phyloP scores from a whole-genome alignment of 441 rosid species.

The Corymbia citriodora region DNA sequence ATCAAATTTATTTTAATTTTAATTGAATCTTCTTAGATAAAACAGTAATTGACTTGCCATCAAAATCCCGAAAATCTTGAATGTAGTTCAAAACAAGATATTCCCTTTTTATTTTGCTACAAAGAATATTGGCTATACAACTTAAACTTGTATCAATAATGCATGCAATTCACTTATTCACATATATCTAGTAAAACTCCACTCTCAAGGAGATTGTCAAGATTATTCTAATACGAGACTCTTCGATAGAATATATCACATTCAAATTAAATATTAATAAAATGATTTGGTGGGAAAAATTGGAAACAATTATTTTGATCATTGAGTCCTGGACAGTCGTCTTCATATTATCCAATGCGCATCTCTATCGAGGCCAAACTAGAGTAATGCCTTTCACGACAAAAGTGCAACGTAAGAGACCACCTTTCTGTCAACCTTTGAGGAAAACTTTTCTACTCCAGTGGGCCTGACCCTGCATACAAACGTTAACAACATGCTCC shows the following conservation, averaged over 20 bases:
- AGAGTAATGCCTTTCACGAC: no score
- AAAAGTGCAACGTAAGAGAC: neutral
- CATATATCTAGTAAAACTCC: rapidly evolving
- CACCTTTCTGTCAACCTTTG: no score
- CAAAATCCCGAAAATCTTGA: neutral
- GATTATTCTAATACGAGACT: rapidly evolving
- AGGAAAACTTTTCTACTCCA: neutral
- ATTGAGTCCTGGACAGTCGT: neutral
- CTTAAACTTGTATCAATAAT: neutral
- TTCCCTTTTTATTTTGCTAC: neutral
- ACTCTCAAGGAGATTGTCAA: rapidly evolving
- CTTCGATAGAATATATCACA: rapidly evolving
- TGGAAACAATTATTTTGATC: neutral
- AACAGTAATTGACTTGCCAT: neutral
- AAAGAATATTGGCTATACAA: neutral
- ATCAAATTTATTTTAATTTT: neutral
- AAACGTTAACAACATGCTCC: neutral
- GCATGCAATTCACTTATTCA: rapidly evolving
- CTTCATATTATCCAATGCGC: rapidly evolving
- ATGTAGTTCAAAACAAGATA: rapidly evolving
- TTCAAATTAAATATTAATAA: rapidly evolving
- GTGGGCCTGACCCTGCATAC: neutral
- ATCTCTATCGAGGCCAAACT: no score
- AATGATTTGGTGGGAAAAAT: neutral
- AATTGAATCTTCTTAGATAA: neutral